Evolutionary conservation across 2,329 filamentous ascomycete species (phyloP).

Genomic region (Trichoderma sp.): DNA sequence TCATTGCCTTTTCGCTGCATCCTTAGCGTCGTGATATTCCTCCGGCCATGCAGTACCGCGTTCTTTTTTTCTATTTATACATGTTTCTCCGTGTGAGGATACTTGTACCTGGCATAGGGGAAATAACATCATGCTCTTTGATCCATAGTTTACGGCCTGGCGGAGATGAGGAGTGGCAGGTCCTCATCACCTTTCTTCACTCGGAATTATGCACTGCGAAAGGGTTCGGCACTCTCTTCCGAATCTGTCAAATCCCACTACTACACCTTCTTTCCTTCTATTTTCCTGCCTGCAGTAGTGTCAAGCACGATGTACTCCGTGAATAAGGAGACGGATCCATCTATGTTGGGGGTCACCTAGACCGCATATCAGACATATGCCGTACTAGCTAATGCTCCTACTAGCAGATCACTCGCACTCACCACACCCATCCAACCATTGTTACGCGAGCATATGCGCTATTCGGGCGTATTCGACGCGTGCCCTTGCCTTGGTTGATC

Average conservation of each 20-base stretch:
- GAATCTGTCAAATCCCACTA: background rate
- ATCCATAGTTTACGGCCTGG: background rate
- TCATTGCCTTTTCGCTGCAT: background rate
- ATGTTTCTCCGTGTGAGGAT: background rate
- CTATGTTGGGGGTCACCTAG: conserved; percentile 3
- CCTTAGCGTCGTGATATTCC: background rate
- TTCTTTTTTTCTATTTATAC: conserved; percentile 4
- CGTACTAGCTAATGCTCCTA: background rate
- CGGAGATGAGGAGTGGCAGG: background rate
- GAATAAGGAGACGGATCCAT: conserved; percentile 2
- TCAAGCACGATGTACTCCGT: background rate
- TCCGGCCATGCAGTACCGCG: background rate
- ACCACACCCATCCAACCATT: background rate
- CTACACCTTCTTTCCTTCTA: background rate
- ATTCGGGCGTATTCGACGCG: background rate
- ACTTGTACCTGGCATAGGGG: background rate
- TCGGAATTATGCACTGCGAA: background rate
- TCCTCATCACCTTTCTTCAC: background rate
- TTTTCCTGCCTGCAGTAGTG: background rate
- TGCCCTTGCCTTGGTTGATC: background rate
- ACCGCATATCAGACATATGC: background rate
- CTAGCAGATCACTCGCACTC: background rate
- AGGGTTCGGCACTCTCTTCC: background rate
- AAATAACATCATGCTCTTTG: background rate
- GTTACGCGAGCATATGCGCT: background rate